A percentile compares a stretch with the other conserved stretches of the same genome.
These are phyloP conservation scores for Mycosarcoma maydis DNA, from an alignment of 1,284 basidiomycete genomes.

Conservation along the genomic window DNA sequence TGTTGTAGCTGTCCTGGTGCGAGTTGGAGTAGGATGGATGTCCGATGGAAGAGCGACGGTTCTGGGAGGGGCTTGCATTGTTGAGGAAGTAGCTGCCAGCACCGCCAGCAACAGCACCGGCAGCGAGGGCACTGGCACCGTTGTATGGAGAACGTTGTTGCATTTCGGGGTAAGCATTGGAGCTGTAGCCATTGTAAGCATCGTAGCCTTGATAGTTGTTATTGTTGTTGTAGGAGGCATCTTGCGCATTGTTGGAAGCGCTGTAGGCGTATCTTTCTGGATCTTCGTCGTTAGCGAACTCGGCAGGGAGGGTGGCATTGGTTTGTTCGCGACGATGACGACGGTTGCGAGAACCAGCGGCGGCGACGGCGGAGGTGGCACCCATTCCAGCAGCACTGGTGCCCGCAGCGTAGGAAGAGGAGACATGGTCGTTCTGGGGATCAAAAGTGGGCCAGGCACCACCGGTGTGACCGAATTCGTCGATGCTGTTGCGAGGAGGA, in stretches of 20 bases:
- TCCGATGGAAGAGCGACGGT: conserved; percentile 33
- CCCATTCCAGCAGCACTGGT: conserved; percentile 18
- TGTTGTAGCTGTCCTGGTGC: conserved; percentile 20
- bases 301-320: conserved; percentile 45
- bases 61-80: conserved; percentile 11
- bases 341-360: conserved; percentile 18
- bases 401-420: conserved; percentile 3
- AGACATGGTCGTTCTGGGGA: conserved; percentile 36
- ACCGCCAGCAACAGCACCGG: conserved; percentile 40
- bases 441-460: conserved; percentile 56
- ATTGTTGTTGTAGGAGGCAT: conserved; percentile 9
- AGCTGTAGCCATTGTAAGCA: conserved; percentile 25
- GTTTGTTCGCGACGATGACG: conserved; percentile 22
- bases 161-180: conserved; percentile 32
- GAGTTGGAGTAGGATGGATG: conserved; percentile 25
- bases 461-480: conserved; percentile 37
- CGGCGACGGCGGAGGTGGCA: conserved; percentile 24
- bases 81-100: conserved; percentile 27
- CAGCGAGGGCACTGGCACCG: conserved; percentile 35
- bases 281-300: conserved; percentile 45
- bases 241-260: conserved; percentile 21
- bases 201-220: conserved; percentile 25
- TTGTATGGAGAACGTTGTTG: conserved; percentile 16
- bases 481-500: conserved; percentile 31
- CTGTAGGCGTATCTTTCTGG: conserved; percentile 39